Evolutionary conservation across 441 rosid species (phyloP).

Genomic region (Isatis lusitanica): DNA sequence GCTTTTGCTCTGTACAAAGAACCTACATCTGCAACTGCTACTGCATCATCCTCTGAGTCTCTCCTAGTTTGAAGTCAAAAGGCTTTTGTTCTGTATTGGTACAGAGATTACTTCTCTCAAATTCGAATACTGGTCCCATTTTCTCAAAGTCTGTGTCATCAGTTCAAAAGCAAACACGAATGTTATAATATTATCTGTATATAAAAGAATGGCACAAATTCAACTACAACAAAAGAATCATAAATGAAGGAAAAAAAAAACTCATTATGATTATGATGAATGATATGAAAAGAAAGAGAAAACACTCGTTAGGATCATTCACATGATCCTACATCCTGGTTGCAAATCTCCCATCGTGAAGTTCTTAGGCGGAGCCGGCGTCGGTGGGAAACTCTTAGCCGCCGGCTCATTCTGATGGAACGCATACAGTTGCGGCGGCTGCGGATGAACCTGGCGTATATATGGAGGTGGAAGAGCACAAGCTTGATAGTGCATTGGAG

Average conservation of each 20-base stretch:
- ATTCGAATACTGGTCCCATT: not conserved
- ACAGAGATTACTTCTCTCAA: not conserved
- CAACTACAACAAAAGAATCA: not conserved
- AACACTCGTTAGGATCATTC: not conserved
- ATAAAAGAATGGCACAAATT: not conserved
- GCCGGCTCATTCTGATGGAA: not conserved
- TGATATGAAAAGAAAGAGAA: not conserved
- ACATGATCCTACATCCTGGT: constrained; percentile 13
- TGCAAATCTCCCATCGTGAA: constrained; percentile 30
- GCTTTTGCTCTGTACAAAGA: too few relatives aligned
- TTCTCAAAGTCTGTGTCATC: not conserved
- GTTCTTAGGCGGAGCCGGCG: constrained; percentile 27
- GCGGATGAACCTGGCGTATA: not conserved
- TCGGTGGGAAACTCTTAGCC: constrained; percentile 28
- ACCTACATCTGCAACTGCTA: too few relatives aligned
- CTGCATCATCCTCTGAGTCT: too few relatives aligned
- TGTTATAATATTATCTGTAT: not conserved
- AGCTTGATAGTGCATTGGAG: not conserved
- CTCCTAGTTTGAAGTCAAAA: not conserved
- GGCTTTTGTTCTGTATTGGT: not conserved
- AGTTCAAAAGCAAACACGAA: not conserved
- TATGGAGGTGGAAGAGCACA: constrained; percentile 19
- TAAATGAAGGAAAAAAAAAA: not conserved
- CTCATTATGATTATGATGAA: not conserved
- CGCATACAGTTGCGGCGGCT: not conserved